These are phyloP conservation scores for Fusarium decemcellulare DNA, from an alignment of 2,329 filamentous ascomycete genomes.

Conservation along the genomic window DNA sequence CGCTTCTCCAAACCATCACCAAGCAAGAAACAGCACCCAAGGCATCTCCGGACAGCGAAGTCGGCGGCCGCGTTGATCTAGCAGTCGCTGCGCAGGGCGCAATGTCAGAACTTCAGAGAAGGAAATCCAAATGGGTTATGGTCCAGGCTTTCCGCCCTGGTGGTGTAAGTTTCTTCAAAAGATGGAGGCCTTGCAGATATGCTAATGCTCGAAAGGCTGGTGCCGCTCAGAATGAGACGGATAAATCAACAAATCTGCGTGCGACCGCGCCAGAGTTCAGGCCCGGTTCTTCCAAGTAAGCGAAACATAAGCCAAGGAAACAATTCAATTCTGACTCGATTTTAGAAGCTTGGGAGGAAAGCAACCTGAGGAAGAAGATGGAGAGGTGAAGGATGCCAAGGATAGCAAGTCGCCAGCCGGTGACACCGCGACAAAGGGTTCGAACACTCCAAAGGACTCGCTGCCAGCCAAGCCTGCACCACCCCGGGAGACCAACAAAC, in stretches of 20 bases:
- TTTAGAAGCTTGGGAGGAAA: slow-evolving; percentile 37
- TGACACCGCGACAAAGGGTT: slow-evolving; percentile 23
- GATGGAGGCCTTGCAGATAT: not conserved
- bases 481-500: slow-evolving; percentile 46
- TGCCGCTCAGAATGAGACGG: slow-evolving; percentile 47
- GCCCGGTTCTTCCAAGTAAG: slow-evolving; percentile 61
- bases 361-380: slow-evolving; percentile 74
- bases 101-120: slow-evolving; percentile 77
- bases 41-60: slow-evolving; percentile 61
- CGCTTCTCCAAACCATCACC: slow-evolving; percentile 76
- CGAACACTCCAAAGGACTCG: slow-evolving; percentile 49
- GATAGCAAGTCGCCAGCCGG: slow-evolving; percentile 40
- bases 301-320: not conserved
- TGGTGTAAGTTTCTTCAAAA: slow-evolving; percentile 60
- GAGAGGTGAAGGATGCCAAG: slow-evolving; percentile 77
- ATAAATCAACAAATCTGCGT: slow-evolving; percentile 63
- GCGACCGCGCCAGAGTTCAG: slow-evolving; percentile 76
- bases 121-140: slow-evolving; percentile 78
- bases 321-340: slow-evolving; percentile 19
- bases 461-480: slow-evolving; percentile 52
- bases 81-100: slow-evolving; percentile 81
- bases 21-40: slow-evolving; percentile 71
- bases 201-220: slow-evolving; percentile 48
- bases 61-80: slow-evolving; percentile 78
- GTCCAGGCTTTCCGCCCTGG: slow-evolving; percentile 80